Evolutionary conservation across 257 asterid species (phyloP).

Genomic region (Salvia rosmarinus): DNA sequence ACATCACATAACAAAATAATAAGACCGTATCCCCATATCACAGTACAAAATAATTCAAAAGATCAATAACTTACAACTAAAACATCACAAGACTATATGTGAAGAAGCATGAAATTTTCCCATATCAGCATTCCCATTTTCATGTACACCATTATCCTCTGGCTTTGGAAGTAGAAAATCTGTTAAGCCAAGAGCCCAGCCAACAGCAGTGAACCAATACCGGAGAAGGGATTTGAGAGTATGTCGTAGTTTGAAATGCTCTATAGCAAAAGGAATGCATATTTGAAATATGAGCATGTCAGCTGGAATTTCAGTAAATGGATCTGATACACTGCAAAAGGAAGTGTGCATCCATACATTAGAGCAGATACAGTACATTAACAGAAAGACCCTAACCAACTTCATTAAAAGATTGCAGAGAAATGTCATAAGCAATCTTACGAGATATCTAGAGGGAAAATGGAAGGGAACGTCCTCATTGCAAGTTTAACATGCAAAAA

Average conservation of each 20-base stretch:
- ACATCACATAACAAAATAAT: no score
- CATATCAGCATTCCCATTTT: constrained; percentile 68
- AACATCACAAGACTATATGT: no score
- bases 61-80: no score
- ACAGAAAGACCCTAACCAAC: constrained; percentile 14
- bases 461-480: constrained; percentile 82
- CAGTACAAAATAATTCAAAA: no score
- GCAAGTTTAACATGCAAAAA: constrained; percentile 97
- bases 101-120: no score
- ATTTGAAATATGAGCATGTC: constrained; percentile 98
- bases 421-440: constrained; percentile 48
- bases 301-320: constrained; percentile 97
- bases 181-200: constrained; percentile 92
- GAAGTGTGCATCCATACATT: constrained; percentile 13
- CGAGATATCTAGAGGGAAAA: constrained; percentile 97
- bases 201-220: constrained; percentile 96
- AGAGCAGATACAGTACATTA: constrained; percentile 18
- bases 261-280: constrained; percentile 97
- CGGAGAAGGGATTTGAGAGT: constrained; percentile 89
- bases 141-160: constrained; percentile 78
- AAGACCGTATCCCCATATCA: no score
- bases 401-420: background rate
- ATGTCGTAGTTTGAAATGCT: constrained; percentile 90
- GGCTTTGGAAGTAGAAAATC: constrained; percentile 89
- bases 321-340: constrained; percentile 87